Percentiles rank a stretch among this genome's conserved stretches.
Evolutionary conservation across 2,329 filamentous ascomycete species (phyloP).

Genomic region (Aspergillus sp.): DNA sequence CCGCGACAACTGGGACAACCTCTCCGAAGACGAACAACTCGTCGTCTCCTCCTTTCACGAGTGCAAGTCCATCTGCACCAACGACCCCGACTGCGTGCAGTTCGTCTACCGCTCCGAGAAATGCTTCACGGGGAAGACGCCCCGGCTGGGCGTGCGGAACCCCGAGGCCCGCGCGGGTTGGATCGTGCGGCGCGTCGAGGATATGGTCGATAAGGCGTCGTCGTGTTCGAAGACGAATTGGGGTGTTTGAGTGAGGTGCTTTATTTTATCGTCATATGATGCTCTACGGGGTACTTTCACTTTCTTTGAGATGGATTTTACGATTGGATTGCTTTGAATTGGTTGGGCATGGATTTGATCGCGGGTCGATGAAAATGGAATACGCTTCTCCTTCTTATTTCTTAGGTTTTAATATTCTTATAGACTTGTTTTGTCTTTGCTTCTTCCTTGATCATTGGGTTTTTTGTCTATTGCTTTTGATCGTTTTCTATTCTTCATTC

Average conservation of each 20-base stretch:
- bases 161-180: constrained; percentile 31
- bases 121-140: constrained; percentile 32
- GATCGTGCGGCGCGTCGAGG: constrained; percentile 29
- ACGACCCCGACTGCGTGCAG: constrained; percentile 28
- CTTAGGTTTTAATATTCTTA: background rate
- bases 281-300: background rate
- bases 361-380: background rate
- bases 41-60: constrained; percentile 28
- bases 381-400: background rate
- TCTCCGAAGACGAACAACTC: constrained; percentile 32
- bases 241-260: constrained; percentile 12
- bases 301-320: background rate
- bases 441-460: background rate
- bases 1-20: constrained; percentile 37
- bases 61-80: constrained; percentile 30
- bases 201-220: constrained; percentile 28
- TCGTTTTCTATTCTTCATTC: background rate
- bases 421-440: background rate
- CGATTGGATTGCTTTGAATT: background rate
- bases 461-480: background rate
- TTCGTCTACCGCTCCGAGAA: constrained; percentile 29
- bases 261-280: background rate
- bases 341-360: background rate
- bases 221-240: constrained; percentile 29
- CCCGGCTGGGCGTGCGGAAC: constrained; percentile 29